Evolutionary conservation across 1,284 basidiomycete species (phyloP).

Genomic region (Omphalotus olearius): DNA sequence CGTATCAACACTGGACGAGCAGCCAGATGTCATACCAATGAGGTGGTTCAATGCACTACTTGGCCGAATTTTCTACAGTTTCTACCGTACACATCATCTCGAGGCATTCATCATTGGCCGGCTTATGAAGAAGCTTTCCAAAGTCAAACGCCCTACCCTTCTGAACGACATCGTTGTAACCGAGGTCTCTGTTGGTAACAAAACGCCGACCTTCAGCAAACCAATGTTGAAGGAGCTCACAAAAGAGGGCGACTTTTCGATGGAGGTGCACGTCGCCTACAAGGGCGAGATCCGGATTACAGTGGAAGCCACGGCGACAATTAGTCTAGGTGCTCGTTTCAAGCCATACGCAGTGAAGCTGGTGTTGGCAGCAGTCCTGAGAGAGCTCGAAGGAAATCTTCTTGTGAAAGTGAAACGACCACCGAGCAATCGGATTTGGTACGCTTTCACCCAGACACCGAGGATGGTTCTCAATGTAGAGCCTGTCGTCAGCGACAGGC

Average conservation of each 20-base stretch:
- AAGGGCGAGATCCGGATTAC: conserved; percentile 88
- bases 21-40: conserved; percentile 93
- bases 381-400: conserved; percentile 88
- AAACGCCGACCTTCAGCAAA: conserved; percentile 81
- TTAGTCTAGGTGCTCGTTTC: conserved; percentile 78
- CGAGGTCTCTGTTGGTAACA: conserved; percentile 86
- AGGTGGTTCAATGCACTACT: conserved; percentile 95
- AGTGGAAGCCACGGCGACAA: conserved; percentile 83
- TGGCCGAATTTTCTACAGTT: conserved; percentile 89
- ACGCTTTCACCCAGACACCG: conserved; percentile 92
- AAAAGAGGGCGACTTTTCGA: conserved; percentile 84
- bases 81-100: conserved; percentile 79
- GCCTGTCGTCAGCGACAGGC: conserved; percentile 89
- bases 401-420: conserved; percentile 92
- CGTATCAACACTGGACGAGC: conserved; percentile 82
- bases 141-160: conserved; percentile 85
- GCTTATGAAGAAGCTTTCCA: conserved; percentile 91
- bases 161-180: conserved; percentile 84
- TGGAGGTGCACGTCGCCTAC: conserved; percentile 83
- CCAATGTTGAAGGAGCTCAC: conserved; percentile 98
- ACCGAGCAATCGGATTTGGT: conserved; percentile 95
- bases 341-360: conserved; percentile 89
- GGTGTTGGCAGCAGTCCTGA: conserved; percentile 82
- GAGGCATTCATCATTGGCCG: conserved; percentile 84
- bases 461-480: conserved; percentile 87